Conservation (phyloP, 108 stramenopile species). For the Skeletonema menzelii region DNA sequence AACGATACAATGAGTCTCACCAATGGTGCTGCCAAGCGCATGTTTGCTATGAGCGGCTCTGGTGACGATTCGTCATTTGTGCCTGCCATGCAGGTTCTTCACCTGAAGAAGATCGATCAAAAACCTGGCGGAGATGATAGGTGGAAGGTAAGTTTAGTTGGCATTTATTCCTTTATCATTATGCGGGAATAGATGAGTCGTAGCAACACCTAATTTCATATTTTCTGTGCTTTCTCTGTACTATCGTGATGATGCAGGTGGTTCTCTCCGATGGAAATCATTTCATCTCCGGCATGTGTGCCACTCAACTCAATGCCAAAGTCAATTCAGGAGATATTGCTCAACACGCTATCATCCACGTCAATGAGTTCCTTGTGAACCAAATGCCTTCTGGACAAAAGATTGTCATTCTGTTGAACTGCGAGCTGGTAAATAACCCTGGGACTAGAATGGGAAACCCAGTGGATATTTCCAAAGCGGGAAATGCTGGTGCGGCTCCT, state of each 20-base stretch:
- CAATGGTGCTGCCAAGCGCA: slow-evolving; percentile 27
- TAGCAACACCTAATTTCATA: no score
- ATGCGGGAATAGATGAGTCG: no score
- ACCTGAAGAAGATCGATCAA: slow-evolving; percentile 50
- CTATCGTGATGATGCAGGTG: slow-evolving; percentile 36
- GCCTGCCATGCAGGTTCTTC: slow-evolving; percentile 62
- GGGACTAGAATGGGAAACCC: slow-evolving; percentile 66
- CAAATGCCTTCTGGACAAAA: slow-evolving; percentile 66
- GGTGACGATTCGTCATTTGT: slow-evolving; percentile 46
- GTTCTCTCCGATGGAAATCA: slow-evolving; percentile 84
- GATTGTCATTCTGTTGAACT: slow-evolving; percentile 68
- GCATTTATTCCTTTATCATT: slow-evolving; percentile 6
- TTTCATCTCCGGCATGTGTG: slow-evolving; percentile 88
- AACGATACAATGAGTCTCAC: slow-evolving; percentile 49
- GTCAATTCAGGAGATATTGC: slow-evolving; percentile 51
- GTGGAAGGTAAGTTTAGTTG: slow-evolving; percentile 22
- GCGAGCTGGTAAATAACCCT: slow-evolving; percentile 41
- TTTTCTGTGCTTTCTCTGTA: neutral
- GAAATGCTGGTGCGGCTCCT: slow-evolving; percentile 8
- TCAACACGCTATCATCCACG: slow-evolving; percentile 48
- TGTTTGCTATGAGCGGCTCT: slow-evolving; percentile 25
- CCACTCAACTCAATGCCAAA: slow-evolving; percentile 85
- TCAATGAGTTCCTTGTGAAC: slow-evolving; percentile 85
- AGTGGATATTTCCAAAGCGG: slow-evolving; percentile 55
- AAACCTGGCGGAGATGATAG: slow-evolving; percentile 20